Base-by-base conservation (phyloP, 208 protist species). In the Paratrypanosoma confusum region DNA sequence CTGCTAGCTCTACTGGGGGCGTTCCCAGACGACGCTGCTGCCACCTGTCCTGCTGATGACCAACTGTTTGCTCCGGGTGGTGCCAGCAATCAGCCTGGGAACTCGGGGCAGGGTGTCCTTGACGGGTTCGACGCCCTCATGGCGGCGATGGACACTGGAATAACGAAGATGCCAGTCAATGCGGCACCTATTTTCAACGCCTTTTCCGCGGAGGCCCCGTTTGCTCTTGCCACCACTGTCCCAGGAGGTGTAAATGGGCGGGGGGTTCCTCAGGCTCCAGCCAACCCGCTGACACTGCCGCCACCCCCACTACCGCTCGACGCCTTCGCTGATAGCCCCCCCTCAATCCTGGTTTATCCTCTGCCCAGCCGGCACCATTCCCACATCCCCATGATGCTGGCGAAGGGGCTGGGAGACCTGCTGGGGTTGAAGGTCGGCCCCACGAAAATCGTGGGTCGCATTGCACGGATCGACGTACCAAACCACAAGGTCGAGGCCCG, bases 291-390 rank as follows among this genome's bases (percentile, higher is more conserved):
- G 5, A 57, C 58, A 1, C 55, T 34, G 6, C 80, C 80, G 1
- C 84, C 84, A 13, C 84, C 84, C 5, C 77, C 77, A 21, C 49
- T 93, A 8, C 84, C 84, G 13, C 63, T 65, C 41, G 72, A 78
- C 32, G 66, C 55, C 20, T 22, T 93, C 0, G 75, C 84, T 21
- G 77, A 78, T 21, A 57, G 71, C 1, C 43, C 67, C 16, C 66
- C 86, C 18, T 90, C 79, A 11, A 70, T 95, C 21, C 49, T 92
- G 21, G 75, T 82, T 29, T 89, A 88, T 50, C 86, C 86, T 2
- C 24, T 95, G 7, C 86, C 82, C 0, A 46, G 73, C 35, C 48
- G 46, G 40, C 71, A 64, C 37, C 59, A 54, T 27, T 67, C 56
- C 8, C 86, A 90, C 39, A 50, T 90, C 24, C 72, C 71, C 6